phyloP scores from a whole-genome alignment of 371 early-diverging fungal species.

The Syncephalastrum sp. region DNA sequence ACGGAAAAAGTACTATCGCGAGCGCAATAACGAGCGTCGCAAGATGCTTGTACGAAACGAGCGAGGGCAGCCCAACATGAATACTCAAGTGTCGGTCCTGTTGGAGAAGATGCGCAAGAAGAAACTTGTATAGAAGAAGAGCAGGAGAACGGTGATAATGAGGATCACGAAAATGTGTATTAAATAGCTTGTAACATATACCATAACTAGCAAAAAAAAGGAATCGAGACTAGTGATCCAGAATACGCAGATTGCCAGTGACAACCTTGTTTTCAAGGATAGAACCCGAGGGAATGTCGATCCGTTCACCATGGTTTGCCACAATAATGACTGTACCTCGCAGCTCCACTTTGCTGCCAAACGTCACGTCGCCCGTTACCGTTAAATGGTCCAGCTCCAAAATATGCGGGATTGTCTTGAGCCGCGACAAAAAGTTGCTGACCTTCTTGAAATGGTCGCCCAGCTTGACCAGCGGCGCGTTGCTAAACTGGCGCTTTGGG shows the following conservation, averaged over 20 bases:
- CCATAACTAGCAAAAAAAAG: too few species aligned
- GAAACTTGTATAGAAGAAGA: too few species aligned
- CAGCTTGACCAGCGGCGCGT: slow-evolving; percentile 93
- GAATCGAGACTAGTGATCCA: slow-evolving; percentile 58
- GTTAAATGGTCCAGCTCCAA: slow-evolving; percentile 98
- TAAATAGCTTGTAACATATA: too few species aligned
- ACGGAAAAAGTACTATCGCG: slow-evolving; percentile 51
- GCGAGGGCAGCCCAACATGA: slow-evolving; percentile 65
- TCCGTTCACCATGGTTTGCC: slow-evolving; percentile 92
- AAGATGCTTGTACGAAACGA: slow-evolving; percentile 58
- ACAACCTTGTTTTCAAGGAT: slow-evolving; percentile 98
- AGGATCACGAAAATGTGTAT: too few species aligned
- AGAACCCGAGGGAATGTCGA: slow-evolving; percentile 98
- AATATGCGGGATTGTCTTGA: slow-evolving; percentile 94
- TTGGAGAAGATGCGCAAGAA: slow-evolving; percentile 55
- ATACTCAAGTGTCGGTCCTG: slow-evolving; percentile 62
- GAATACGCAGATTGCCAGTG: slow-evolving; percentile 92
- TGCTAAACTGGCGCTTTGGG: slow-evolving; percentile 89
- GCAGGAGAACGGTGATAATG: too few species aligned
- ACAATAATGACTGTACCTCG: slow-evolving; percentile 99
- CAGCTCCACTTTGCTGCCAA: slow-evolving; percentile 92
- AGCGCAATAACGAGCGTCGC: slow-evolving; percentile 55
- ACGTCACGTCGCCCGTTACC: slow-evolving; percentile 98
- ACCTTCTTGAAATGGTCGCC: slow-evolving; percentile 99
- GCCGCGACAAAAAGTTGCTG: slow-evolving; percentile 61